A percentile compares a stretch with the other conserved stretches of the same genome.
These are phyloP conservation scores for Haplosporangium sp. DNA, from an alignment of 371 early-diverging fungal species.

Conservation along the genomic window DNA sequence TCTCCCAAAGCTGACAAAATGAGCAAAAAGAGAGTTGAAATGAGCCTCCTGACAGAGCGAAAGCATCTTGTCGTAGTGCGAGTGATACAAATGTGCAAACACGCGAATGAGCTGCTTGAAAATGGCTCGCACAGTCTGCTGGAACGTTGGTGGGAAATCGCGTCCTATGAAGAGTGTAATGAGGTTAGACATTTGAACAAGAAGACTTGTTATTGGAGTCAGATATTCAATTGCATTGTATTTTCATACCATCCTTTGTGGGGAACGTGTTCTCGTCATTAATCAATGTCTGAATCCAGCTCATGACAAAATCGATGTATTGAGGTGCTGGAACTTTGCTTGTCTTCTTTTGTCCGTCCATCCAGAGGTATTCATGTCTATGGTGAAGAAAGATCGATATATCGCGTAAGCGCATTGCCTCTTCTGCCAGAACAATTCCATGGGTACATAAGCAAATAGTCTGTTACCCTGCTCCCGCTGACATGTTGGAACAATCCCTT, in stretches of 20 bases:
- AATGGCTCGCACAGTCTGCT: constrained; percentile 72
- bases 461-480: constrained; percentile 81
- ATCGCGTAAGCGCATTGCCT: too few species aligned
- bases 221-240: background rate
- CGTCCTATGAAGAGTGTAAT: constrained; percentile 48
- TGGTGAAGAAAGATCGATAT: background rate
- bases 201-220: background rate
- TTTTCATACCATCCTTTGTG: constrained; percentile 45
- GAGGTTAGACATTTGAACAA: too few species aligned
- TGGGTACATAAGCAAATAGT: too few species aligned
- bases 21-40: constrained; percentile 94
- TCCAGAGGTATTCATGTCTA: constrained; percentile 91
- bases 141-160: constrained; percentile 88
- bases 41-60: constrained; percentile 88
- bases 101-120: constrained; percentile 90
- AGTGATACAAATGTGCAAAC: constrained; percentile 93
- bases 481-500: constrained; percentile 86
- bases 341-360: constrained; percentile 85
- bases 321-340: constrained; percentile 92
- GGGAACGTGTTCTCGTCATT: constrained; percentile 78
- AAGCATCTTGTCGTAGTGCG: constrained; percentile 90
- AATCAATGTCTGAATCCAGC: constrained; percentile 88
- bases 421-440: too few species aligned
- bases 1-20: constrained; percentile 89
- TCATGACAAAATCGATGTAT: constrained; percentile 93